Evolutionary conservation across 176 grass and related monocot genomes (phyloP), one percentile per base, ranked within the genome.

Genomic region (Pharus latifolius): DNA sequence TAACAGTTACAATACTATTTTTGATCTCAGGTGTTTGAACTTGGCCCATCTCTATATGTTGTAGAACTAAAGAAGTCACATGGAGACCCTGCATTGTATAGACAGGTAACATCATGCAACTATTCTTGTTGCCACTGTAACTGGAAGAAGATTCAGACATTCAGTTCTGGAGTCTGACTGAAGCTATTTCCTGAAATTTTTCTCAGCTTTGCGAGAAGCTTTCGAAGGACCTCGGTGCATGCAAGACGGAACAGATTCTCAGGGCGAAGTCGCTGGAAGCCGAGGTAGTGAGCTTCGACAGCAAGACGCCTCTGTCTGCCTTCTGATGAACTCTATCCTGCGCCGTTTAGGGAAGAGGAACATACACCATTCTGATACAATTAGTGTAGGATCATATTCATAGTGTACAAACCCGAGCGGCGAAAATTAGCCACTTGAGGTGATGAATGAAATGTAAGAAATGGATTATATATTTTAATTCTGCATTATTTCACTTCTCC

Each of bases 41-140:
- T 98, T 56, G 82, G 76, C 64, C 67, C 84, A 59, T 80, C 86
- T 60, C 19, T 98, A 31, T 76, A 93, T 54, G 82, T 93, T 9
- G 90, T 93, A 13, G 95, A 98, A 59, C 64, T 93, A 24, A 78
- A 77, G 68, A 98, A 93, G 68, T 75, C 81, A 32, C 70, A 87
- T 56, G 94, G 94, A 32, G 89, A 98, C 35, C 43, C 75, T 62
- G 66, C 28, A 25, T 2, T 91, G 40, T 98, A 98, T 55, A 92
- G 78, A 88, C 61, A 91, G 86, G 95, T 98, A 88, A 19, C 33
- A 7, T 20, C 10, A 72, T 29, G 35, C 42, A 53, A n/a, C n/a
- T 49, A 0, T 3, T 31, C 1, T 13, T 37, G 30, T 10, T 37
- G 72, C 28, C 44, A 44, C 2, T 76, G 17, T 27, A 13, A 38